Base-by-base conservation (phyloP, 2,329 filamentous ascomycete genomes). In the Phialophora macrospora region DNA sequence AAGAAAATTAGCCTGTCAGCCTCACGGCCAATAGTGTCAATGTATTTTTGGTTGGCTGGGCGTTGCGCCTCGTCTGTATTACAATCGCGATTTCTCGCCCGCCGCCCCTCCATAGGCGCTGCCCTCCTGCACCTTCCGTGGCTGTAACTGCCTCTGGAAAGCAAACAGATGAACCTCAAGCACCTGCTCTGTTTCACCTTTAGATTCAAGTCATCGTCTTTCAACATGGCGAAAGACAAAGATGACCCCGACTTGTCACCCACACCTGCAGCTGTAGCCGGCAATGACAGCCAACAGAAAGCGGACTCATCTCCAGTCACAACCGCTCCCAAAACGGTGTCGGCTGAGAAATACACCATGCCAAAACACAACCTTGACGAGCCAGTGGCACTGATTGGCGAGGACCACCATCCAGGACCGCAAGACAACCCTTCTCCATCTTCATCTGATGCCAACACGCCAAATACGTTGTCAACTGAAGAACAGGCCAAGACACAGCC, bases 41-140 rank as follows among this genome's bases (percentile, higher is more conserved):
- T 32, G 46, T 26, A 51, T 20, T 41, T 44, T 4, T 49, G 48
- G 26, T 28, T 51, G 58, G 41, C 46, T 24, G 12, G 32, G 28
- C 58, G 24, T 17, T 34, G 46, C 58, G 58, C 58, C 58, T 22
- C 9, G 46, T 41, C 51, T 60, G 46, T 60, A 49, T 52, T 60
- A 51, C 58, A 28, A 41, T 41, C 14, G 58, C 57, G 52, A 28
- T 55, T 55, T 34, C 52, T 55, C 12, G 28, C 28, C 12, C 52
- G 28, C 30, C 26, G 46, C 44, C 30, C 28, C 48, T 60, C 30
- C 26, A 24, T 38, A 49, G 17, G 6, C 8, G 14, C 38, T 7
- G 14, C 38, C 7, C 4, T 22, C 4, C 22, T 32, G 55, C 55
- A 57, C 34, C 34, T 57, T 28, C 28, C 14, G 58, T 20, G 58